Base-by-base conservation (phyloP, 805 yeast genomes). In the Teunomyces pallodes region DNA sequence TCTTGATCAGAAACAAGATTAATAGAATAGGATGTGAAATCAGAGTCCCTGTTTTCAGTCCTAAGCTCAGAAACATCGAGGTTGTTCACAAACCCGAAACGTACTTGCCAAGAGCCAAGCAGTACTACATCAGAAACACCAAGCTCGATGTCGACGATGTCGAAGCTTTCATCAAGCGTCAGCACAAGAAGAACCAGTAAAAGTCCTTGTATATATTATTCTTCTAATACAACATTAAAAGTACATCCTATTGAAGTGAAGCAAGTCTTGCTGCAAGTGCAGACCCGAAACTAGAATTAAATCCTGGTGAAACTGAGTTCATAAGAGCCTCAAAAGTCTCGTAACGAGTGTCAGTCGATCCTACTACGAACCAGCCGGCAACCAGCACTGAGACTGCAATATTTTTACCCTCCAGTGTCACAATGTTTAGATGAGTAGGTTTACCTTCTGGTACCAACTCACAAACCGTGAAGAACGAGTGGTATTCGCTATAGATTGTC, bases 1-100 rank as follows among this genome's bases (percentile, higher is more conserved):
- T 92, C n/a, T 70, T 89, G 47, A 66, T 92, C 54, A 84, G 99
- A 75, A 89, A 90, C 64, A 89, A 86, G 62, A 75, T 89, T 56
- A 77, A 84, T 52, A 87, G 86, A 57, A 70, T 88, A n/a, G 96
- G 96, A 48, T 92, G 89, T 43, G 98, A 92, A 61, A 71, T 85
- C 53, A 76, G 92, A 52, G 81, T 90, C 42, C 91, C 92, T 27
- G 69, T 92, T 24, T 92, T 77, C 73, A 86, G 86, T 52, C 97
- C 97, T 6, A 74, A 82, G 46, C 77, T 94, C 47, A 80, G 83
- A 53, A 81, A 85, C 66, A 76, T 92, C 46, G 97, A 91, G 67
- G 66, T 90, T 35, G 67, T 92, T 52, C 79, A 87, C 67, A 84
- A 84, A 67, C 92, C 96, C 33, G 67, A 71, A 53, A 80, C 79